phyloP scores from a whole-genome alignment of 2,329 filamentous ascomycete species.

The Pseudogymnoascus sp. region DNA sequence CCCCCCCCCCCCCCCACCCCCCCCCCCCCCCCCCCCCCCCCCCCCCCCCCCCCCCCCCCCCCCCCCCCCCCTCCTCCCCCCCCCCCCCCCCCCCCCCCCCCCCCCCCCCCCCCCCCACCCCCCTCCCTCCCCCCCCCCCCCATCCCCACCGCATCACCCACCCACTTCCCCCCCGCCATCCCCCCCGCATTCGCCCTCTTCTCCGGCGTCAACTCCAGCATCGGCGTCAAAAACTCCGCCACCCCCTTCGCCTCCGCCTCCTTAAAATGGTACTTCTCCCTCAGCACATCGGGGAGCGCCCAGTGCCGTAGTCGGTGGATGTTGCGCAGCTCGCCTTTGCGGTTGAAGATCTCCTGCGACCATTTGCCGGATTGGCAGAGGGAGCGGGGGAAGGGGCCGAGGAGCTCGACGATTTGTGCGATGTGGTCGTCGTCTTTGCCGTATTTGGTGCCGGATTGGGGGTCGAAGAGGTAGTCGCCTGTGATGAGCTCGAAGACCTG shows the following conservation, averaged over 20 bases:
- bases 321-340: constrained; percentile 92
- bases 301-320: constrained; percentile 95
- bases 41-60: constrained; percentile 81
- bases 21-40: constrained; percentile 72
- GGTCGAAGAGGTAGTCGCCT: constrained; percentile 96
- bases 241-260: constrained; percentile 73
- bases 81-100: constrained; percentile 70
- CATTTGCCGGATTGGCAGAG: constrained; percentile 90
- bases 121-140: constrained; percentile 71
- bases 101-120: constrained; percentile 84
- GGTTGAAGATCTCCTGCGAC: constrained; percentile 98
- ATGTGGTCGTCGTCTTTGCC: constrained; percentile 99
- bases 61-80: constrained; percentile 79
- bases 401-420: constrained; percentile 93
- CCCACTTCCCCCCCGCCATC: constrained; percentile 78
- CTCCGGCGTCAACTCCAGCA: constrained; percentile 83
- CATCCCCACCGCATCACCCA: constrained; percentile 85
- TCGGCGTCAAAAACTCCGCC: constrained; percentile 74
- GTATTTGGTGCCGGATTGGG: constrained; percentile 96
- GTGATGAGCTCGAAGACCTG: constrained; percentile 97
- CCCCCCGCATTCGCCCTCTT: constrained; percentile 90
- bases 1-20: constrained; percentile 85
- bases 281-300: constrained; percentile 84
- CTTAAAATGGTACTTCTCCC: constrained; percentile 94
- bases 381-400: constrained; percentile 87